Percentiles rank a stretch among this genome's conserved stretches.
Conservation (phyloP, 495 filamentous ascomycete genomes). For the Neurospora sp. region DNA sequence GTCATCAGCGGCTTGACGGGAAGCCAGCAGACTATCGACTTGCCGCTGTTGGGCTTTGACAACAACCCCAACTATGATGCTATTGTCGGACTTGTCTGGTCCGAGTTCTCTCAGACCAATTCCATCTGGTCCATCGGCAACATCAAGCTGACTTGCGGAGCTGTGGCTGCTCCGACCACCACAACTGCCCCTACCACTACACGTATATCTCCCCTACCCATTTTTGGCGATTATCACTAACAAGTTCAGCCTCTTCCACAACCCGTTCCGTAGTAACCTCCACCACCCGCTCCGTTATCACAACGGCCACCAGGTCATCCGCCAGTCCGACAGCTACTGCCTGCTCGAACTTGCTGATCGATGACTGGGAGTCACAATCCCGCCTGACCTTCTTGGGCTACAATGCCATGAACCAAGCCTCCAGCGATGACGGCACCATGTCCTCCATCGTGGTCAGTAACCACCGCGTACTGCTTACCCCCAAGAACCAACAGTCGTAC, state of each 20-base stretch:
- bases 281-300: constrained; percentile 6
- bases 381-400: constrained; percentile 55
- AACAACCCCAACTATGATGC: constrained; percentile 40
- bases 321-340: constrained; percentile 17
- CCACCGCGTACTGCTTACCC: constrained; percentile 42
- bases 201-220: constrained; percentile 4
- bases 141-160: constrained; percentile 39
- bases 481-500: constrained; percentile 37
- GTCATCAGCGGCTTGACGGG: constrained; percentile 40
- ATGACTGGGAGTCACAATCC: constrained; percentile 55
- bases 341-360: constrained; percentile 44
- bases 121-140: constrained; percentile 42
- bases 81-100: constrained; percentile 42
- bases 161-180: constrained; percentile 3
- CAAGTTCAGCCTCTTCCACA: constrained; percentile 4
- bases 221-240: background rate
- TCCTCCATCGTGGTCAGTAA: constrained; percentile 42
- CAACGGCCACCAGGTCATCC: constrained; percentile 4
- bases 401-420: constrained; percentile 47
- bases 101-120: constrained; percentile 33
- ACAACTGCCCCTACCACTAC: constrained; percentile 7
- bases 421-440: constrained; percentile 52
- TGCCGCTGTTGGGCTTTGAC: constrained; percentile 42
- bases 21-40: constrained; percentile 37
- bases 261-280: constrained; percentile 3